Base-by-base conservation (phyloP, 371 early-diverging fungal genomes). In the Blakeslea trispora region DNA sequence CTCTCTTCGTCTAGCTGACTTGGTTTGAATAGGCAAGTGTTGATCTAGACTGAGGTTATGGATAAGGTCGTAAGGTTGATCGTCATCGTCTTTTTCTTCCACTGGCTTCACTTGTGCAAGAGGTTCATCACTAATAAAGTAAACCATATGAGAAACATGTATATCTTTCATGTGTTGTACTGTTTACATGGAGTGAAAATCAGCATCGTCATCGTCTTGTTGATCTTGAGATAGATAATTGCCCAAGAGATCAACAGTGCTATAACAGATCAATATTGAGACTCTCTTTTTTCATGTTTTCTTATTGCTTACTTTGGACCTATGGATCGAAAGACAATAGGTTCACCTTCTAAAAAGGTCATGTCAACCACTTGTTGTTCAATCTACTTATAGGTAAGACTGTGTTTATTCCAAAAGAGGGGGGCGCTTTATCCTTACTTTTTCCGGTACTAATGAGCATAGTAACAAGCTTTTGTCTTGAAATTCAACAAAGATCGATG, bases 341-440 rank as follows among this genome's bases (percentile, higher is more conserved):
- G 5, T 48, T 48, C 34, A 8, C 48, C 48, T 48, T 48, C 32
- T 4, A n/a, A 24, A 18, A 24, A 48, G n/a, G 18, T 32, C n/a
- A 48, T 48, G 32, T 32, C 17, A 3, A 48, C 3, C 13, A 18
- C 17, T 31, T 48, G 34, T 32, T 48, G 48, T 48, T 48, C 32
- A 28, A 17, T 48, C 48, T 48, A 48, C 32, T 24, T 2, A 14
- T 11, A 31, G 4, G n/a, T n/a, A n/a, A n/a, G n/a, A n/a, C n/a
- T n/a, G n/a, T n/a, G n/a, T n/a, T n/a, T n/a, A n/a, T n/a, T n/a
- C n/a, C n/a, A n/a, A n/a, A n/a, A n/a, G n/a, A n/a, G n/a, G n/a
- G n/a, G n/a, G n/a, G n/a, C n/a, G n/a, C n/a, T n/a, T n/a, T n/a
- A n/a, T n/a, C n/a, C 24, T 48, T 32, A 48, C 48, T 28, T 48